phyloP scores from a whole-genome alignment of 2,329 filamentous ascomycete species.

The Cytospora schulzeri region DNA sequence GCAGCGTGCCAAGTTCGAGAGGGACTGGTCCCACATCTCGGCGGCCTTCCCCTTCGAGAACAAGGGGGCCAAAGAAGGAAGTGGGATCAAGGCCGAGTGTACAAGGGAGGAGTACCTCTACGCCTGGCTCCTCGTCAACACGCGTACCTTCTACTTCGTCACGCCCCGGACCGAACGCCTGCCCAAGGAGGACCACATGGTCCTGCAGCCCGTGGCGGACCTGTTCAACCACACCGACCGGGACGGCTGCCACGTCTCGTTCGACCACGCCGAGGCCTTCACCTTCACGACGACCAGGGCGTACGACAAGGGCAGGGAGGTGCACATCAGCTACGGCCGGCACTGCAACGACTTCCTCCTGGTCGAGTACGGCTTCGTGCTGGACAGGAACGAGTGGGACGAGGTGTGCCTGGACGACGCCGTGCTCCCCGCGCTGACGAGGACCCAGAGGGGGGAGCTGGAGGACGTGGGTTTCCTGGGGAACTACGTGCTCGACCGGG shows the following conservation, averaged over 20 bases:
- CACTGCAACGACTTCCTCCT: constrained; percentile 75
- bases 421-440: constrained; percentile 44
- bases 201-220: constrained; percentile 72
- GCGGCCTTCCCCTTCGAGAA: constrained; percentile 38
- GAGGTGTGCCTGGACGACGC: constrained; percentile 51
- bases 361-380: constrained; percentile 63
- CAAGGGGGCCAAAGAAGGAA: neutral
- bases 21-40: constrained; percentile 43
- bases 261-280: constrained; percentile 51
- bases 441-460: constrained; percentile 41
- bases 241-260: constrained; percentile 53
- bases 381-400: constrained; percentile 52
- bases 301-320: constrained; percentile 62
- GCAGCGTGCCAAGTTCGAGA: constrained; percentile 50
- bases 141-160: constrained; percentile 63
- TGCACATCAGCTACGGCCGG: constrained; percentile 69
- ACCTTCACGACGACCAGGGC: constrained; percentile 53
- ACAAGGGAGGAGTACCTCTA: constrained; percentile 49
- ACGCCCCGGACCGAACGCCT: constrained; percentile 47
- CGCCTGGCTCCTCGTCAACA: constrained; percentile 63
- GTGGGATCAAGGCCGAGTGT: neutral
- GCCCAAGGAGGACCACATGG: constrained; percentile 61
- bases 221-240: constrained; percentile 63
- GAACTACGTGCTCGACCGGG: constrained; percentile 52
- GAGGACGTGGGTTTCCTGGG: constrained; percentile 52